phyloP scores from a whole-genome alignment of 1,284 basidiomycete genomes.

The Ceratobasidium sp. region DNA sequence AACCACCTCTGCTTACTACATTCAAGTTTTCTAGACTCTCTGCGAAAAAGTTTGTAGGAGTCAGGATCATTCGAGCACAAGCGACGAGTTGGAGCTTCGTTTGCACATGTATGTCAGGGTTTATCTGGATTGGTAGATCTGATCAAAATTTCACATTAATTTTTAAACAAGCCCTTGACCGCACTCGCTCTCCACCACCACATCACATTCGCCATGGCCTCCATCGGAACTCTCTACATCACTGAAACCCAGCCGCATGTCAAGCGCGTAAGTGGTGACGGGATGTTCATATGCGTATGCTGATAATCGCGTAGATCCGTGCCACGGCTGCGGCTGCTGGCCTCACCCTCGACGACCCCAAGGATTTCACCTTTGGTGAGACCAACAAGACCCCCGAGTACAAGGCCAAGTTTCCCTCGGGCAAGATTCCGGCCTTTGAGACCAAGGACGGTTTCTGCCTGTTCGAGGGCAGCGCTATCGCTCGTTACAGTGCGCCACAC shows the following conservation, averaged over 20 bases:
- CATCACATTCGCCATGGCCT: constrained; percentile 51
- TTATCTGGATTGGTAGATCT: constrained; percentile 22
- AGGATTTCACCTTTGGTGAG: constrained; percentile 66
- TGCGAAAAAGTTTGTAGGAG: too few species aligned
- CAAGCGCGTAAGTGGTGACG: constrained; percentile 57
- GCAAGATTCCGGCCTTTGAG: constrained; percentile 87
- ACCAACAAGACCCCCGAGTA: constrained; percentile 83
- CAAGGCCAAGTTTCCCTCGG: constrained; percentile 79
- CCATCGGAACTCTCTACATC: constrained; percentile 68
- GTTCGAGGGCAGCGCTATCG: constrained; percentile 81
- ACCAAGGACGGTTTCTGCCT: constrained; percentile 79
- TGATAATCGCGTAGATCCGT: constrained; percentile 59
- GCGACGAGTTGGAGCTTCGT: constrained; percentile 3
- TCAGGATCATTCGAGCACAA: too few species aligned
- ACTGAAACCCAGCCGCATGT: constrained; percentile 53
- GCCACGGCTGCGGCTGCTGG: constrained; percentile 76
- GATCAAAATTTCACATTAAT: constrained; percentile 38
- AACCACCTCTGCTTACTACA: too few species aligned
- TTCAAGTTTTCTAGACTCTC: too few species aligned
- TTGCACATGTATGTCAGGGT: constrained; percentile 25
- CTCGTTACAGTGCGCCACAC: constrained; percentile 81
- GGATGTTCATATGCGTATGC: background rate
- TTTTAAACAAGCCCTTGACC: constrained; percentile 36
- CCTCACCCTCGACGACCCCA: constrained; percentile 66
- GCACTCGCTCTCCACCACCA: constrained; percentile 11